phyloP scores from a whole-genome alignment of 139 green algal species.

The Chlamydomonas applanata region DNA sequence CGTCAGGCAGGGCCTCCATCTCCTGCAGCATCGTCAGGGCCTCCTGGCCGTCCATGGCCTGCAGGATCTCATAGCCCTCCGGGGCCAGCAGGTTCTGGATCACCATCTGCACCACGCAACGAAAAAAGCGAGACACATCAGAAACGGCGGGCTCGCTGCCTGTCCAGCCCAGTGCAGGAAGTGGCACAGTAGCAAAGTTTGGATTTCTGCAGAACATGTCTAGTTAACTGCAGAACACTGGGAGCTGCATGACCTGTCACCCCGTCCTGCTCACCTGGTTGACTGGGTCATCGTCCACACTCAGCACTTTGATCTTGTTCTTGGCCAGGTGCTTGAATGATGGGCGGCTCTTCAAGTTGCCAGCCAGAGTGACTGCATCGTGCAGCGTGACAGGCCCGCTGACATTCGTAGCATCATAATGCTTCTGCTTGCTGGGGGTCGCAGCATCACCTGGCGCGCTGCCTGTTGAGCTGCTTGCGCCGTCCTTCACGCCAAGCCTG shows the following conservation, averaged over 20 bases:
- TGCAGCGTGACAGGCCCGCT: neutral
- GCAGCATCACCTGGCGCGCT: neutral
- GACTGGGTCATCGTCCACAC: conserved; percentile 63
- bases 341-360: neutral
- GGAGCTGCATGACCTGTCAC: too few relatives aligned
- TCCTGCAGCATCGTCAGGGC: conserved; percentile 31
- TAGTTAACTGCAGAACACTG: too few relatives aligned
- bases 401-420: neutral
- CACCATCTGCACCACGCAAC: conserved; percentile 52
- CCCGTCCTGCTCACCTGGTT: conserved; percentile 49
- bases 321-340: neutral
- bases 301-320: conserved; percentile 34
- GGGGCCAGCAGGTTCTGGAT: conserved; percentile 58
- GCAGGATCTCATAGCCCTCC: conserved; percentile 32
- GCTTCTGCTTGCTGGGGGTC: neutral
- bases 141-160: too few relatives aligned
- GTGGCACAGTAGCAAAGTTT: too few relatives aligned
- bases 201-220: too few relatives aligned
- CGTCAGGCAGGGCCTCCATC: conserved; percentile 36
- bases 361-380: neutral
- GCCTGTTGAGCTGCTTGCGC: neutral
- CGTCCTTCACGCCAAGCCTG: neutral
- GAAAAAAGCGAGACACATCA: too few relatives aligned
- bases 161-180: too few relatives aligned
- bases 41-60: conserved; percentile 41